Percentiles rank a stretch among this genome's conserved stretches.
phyloP scores from a whole-genome alignment of 345 rosid species.

The Schrenkiella parvula region DNA sequence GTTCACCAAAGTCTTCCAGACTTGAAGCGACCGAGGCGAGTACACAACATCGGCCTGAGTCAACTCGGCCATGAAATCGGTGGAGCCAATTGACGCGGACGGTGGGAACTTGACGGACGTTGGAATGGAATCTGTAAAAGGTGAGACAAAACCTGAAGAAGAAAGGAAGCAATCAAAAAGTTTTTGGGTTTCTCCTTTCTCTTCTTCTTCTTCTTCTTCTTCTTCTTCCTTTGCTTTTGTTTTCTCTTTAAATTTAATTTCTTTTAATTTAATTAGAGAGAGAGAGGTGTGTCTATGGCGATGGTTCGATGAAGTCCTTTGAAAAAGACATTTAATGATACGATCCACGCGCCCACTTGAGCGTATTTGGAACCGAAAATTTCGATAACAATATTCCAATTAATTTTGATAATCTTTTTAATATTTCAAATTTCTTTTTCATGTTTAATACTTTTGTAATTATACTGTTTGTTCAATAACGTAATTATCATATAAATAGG shows the following conservation, averaged over 20 bases:
- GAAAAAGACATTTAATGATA: slow-evolving; percentile 1
- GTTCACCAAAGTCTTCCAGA: slow-evolving; percentile 69
- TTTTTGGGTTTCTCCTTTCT: background rate
- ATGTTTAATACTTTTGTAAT: too few species aligned
- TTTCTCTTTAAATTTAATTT: background rate
- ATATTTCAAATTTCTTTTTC: too few species aligned
- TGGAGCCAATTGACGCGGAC: background rate
- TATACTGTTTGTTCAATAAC: background rate
- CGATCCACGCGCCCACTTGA: slow-evolving; percentile 31
- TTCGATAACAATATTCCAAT: too few species aligned
- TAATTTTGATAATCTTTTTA: too few species aligned
- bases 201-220: background rate
- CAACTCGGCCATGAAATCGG: slow-evolving; percentile 77
- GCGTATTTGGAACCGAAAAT: background rate
- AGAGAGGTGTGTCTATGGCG: slow-evolving; percentile 20
- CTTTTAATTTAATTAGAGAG: background rate
- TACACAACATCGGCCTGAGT: slow-evolving; percentile 75
- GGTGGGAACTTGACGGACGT: background rate
- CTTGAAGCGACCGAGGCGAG: slow-evolving; percentile 57
- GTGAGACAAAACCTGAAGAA: background rate
- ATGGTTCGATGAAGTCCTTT: slow-evolving; percentile 25
- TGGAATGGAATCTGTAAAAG: background rate
- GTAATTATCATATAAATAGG: background rate
- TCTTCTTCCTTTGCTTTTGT: background rate
- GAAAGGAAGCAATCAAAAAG: slow-evolving; percentile 15